Conservation (phyloP, 257 asterid genomes). For the Agastache rugosa region DNA sequence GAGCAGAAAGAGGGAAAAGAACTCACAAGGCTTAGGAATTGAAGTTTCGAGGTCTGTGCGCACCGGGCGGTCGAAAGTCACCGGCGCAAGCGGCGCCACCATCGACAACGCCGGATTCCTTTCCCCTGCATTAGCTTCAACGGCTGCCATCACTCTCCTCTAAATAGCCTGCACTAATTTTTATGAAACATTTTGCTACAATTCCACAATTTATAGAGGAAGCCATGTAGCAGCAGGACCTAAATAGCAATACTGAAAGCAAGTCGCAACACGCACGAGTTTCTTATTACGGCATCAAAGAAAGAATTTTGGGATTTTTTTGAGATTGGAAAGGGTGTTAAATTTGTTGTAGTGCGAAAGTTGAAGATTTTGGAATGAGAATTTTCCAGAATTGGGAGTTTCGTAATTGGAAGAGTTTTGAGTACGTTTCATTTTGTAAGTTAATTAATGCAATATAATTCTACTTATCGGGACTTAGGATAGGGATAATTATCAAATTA, state of each 20-base stretch:
- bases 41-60: conserved; percentile 59
- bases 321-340: no score
- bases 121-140: conserved; percentile 39
- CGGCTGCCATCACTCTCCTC: conserved; percentile 17
- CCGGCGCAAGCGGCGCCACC: conserved; percentile 80
- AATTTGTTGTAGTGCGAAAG: neutral
- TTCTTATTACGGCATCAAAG: neutral
- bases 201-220: neutral
- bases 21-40: conserved; percentile 75
- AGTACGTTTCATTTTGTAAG: neutral
- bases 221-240: neutral
- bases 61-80: conserved; percentile 58
- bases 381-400: neutral
- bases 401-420: neutral
- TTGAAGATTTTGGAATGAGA: neutral
- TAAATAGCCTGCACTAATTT: neutral
- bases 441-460: neutral
- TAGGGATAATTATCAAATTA: neutral
- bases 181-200: neutral
- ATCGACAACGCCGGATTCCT: conserved; percentile 47
- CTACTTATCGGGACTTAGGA: neutral
- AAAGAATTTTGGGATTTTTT: neutral
- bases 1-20: neutral
- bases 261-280: neutral
- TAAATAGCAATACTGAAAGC: neutral